Conservation (phyloP, 108 stramenopile species). For the Epithemia pelagica region DNA sequence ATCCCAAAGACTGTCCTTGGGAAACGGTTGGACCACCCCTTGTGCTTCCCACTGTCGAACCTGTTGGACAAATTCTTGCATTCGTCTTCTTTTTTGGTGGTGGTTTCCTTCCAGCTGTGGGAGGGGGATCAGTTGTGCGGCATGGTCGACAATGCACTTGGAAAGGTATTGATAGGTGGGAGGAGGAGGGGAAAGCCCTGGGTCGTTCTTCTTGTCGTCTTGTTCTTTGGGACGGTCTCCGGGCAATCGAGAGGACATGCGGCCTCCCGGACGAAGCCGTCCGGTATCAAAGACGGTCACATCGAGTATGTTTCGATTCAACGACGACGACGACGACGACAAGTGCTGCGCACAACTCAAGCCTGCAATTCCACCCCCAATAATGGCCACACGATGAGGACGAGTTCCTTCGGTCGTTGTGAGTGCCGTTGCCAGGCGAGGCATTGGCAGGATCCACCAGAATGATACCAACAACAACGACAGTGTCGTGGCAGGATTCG, state of each 20-base stretch:
- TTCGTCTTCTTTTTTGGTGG: too few species aligned
- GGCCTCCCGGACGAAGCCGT: constrained; percentile 68
- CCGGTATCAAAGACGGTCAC: constrained; percentile 74
- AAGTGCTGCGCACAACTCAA: constrained; percentile 54
- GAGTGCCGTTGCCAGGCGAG: too few species aligned
- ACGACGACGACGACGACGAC: not conserved
- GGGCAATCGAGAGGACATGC: constrained; percentile 54
- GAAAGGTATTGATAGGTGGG: constrained; percentile 2
- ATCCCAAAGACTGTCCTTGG: constrained; percentile 32
- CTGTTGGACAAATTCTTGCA: constrained; percentile 44
- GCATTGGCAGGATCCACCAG: too few species aligned
- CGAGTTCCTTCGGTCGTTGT: too few species aligned
- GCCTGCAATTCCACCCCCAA: constrained; percentile 79
- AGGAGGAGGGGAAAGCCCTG: not conserved
- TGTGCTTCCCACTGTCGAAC: constrained; percentile 49
- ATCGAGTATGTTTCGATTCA: constrained; percentile 2
- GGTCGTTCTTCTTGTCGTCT: not conserved
- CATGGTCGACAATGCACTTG: constrained; percentile 50
- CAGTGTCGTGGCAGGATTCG: too few species aligned
- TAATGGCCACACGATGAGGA: constrained; percentile 34
- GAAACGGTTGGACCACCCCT: constrained; percentile 41
- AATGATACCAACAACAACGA: too few species aligned
- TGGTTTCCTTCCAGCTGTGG: constrained; percentile 11
- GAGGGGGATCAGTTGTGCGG: constrained; percentile 59
- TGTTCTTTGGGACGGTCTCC: constrained; percentile 27